Base-by-base conservation (phyloP, 2,329 filamentous ascomycete genomes). In the Xylaria sp. region DNA sequence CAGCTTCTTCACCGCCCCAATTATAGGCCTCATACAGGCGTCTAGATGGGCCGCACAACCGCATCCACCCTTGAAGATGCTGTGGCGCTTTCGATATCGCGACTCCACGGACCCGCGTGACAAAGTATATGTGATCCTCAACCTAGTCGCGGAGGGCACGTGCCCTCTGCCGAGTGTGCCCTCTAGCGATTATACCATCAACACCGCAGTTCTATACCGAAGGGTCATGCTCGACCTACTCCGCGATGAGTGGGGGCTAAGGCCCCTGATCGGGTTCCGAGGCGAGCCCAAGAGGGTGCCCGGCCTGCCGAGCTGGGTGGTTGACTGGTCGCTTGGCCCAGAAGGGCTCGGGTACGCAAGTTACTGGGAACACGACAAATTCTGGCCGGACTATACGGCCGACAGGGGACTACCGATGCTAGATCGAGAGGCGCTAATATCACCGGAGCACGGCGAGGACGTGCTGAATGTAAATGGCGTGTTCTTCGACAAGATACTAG, bases 221-320 rank as follows among this genome's bases (percentile, higher is more conserved):
- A 54, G 40, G 4, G 64, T 66, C 31, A 64, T 64, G 54, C 53
- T 66, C n/a, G 64, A 66, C 25, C 47, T 66, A 29, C 25, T 66
- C 7, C 48, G 53, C n/a, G 5, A 55, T n/a, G 62, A 64, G 1
- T n/a, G n/a, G 9, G 58, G 58, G 0, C 54, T 66, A 4, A 46
- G 55, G 10, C 38, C 62, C 4, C 5, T 66, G n/a, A 64, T 66
- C 17, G 62, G 62, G 7, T 19, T 52, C 5, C 59, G 62, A 15
- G 58, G 62, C 21, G 62, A 64, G 54, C 55, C 17, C 6, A 60
- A 62, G 56, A 51, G 48, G 11, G 41, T 58, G 11, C 54, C 61
- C 4, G 53, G 48, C 2, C 33, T 66, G 17, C 62, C 64, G 2
- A 64, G 52, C 40, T 64, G 64, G 64, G 64, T 57, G 7, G 41